These are phyloP conservation scores for Acer campestre DNA, from an alignment of 345 rosid species.

Conservation along the genomic window DNA sequence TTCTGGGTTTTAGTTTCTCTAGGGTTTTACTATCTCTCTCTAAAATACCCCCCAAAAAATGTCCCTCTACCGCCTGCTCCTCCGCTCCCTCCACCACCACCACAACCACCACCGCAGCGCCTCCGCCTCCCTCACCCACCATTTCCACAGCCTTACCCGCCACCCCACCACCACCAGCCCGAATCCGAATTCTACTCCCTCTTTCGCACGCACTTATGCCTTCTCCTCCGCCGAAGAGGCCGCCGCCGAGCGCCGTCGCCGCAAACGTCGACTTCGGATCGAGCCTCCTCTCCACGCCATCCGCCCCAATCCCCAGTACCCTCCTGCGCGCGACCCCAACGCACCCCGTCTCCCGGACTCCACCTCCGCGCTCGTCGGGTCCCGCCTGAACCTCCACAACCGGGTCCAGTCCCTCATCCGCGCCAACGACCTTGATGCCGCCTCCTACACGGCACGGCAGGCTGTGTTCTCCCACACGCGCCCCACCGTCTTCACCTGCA, in stretches of 20 bases:
- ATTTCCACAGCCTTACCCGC: slow-evolving; percentile 22
- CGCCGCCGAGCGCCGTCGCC: slow-evolving; percentile 88
- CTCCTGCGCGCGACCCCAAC: slow-evolving; percentile 80
- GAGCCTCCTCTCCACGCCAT: slow-evolving; percentile 95
- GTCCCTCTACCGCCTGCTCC: slow-evolving; percentile 58
- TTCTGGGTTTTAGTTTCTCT: slow-evolving; percentile 3
- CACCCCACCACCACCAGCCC: slow-evolving; percentile 1
- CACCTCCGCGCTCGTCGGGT: slow-evolving; percentile 80
- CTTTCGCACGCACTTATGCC: slow-evolving; percentile 48
- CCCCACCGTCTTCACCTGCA: slow-evolving; percentile 98
- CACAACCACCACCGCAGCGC: slow-evolving; percentile 15
- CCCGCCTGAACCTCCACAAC: slow-evolving; percentile 87
- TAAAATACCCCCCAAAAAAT: slow-evolving; percentile 21
- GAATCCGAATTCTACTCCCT: slow-evolving; percentile 15
- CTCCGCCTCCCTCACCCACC: slow-evolving; percentile 29
- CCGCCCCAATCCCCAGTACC: slow-evolving; percentile 51
- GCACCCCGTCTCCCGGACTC: slow-evolving; percentile 94
- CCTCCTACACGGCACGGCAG: slow-evolving; percentile 41
- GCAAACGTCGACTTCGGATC: slow-evolving; percentile 87
- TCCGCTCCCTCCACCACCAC: slow-evolving; percentile 33
- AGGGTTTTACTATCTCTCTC: neutral
- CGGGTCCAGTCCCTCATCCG: slow-evolving; percentile 94
- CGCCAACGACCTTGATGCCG: slow-evolving; percentile 90
- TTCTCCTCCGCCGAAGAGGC: slow-evolving; percentile 97
- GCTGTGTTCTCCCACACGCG: slow-evolving; percentile 68